Evolutionary conservation across 176 grass and related monocot genomes (phyloP).

Genomic region (Stipa capillata): DNA sequence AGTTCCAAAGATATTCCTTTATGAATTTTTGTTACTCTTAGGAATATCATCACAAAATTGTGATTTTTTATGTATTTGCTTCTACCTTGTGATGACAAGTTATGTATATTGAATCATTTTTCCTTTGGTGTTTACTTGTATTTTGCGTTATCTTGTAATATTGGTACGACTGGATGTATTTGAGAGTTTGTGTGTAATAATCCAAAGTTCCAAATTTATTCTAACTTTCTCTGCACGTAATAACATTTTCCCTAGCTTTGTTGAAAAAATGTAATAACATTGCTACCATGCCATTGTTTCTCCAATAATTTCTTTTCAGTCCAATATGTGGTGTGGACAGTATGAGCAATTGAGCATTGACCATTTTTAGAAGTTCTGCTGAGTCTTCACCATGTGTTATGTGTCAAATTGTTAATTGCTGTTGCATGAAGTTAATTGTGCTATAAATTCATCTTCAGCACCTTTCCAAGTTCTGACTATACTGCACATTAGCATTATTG

Average conservation of each 20-base stretch:
- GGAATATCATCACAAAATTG: not conserved
- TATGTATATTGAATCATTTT: slow-evolving; percentile 13
- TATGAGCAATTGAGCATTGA: not conserved
- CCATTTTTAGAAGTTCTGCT: not conserved
- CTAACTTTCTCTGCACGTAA: not conserved
- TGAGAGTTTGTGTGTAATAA: not conserved
- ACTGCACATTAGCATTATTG: not conserved
- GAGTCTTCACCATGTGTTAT: not conserved
- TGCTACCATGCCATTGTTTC: not conserved
- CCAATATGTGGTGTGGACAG: not conserved
- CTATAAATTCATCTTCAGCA: not conserved
- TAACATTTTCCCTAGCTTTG: not conserved
- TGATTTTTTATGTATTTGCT: too few relatives aligned
- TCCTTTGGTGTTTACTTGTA: not conserved
- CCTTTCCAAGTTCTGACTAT: not conserved
- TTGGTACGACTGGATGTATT: not conserved
- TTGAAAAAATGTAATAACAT: not conserved
- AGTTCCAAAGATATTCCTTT: not conserved
- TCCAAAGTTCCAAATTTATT: not conserved
- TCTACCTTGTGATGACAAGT: not conserved
- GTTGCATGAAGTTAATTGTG: not conserved
- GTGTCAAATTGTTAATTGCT: not conserved
- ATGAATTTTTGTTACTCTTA: too few relatives aligned
- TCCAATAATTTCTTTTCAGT: not conserved
- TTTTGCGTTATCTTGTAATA: not conserved